phyloP scores from a whole-genome alignment of 108 stramenopile genomes.

The Cyclotella distinguenda region DNA sequence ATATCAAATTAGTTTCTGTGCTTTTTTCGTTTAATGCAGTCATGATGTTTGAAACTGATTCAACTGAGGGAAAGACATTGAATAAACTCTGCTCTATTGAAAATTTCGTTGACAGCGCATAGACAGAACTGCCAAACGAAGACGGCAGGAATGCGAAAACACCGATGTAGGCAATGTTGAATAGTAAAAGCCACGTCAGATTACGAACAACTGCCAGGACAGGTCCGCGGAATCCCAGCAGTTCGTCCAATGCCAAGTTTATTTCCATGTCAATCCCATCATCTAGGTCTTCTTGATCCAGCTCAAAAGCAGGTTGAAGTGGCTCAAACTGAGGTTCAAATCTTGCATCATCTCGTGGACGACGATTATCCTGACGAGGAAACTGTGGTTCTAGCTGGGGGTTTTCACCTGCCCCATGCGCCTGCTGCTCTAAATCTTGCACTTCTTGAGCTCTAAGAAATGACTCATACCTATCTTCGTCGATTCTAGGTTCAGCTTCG shows the following conservation, averaged over 20 bases:
- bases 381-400: background rate
- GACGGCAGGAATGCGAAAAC: conserved; percentile 87
- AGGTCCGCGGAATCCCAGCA: conserved; percentile 93
- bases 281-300: conserved; percentile 47
- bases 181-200: conserved; percentile 85
- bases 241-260: conserved; percentile 88
- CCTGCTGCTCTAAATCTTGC: conserved; percentile 27
- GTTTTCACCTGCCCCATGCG: background rate
- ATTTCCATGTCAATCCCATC: conserved; percentile 83
- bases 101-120: conserved; percentile 16
- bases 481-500: conserved; percentile 22
- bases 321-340: conserved; percentile 68
- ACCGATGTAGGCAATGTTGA: conserved; percentile 91
- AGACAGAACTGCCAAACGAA: conserved; percentile 53
- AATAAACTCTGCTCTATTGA: background rate
- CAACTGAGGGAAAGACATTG: conserved; percentile 4
- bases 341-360: conserved; percentile 36
- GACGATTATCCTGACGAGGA: conserved; percentile 21
- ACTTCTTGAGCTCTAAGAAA: conserved; percentile 46
- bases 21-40: conserved; percentile 30
- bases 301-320: conserved; percentile 53
- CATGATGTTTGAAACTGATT: conserved; percentile 2
- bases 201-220: conserved; percentile 78
- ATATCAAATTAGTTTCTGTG: conserved; percentile 36
- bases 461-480: conserved; percentile 49